These are phyloP conservation scores for Podila epigama DNA, from an alignment of 192 early-diverging fungal genomes.

Conservation along the genomic window DNA sequence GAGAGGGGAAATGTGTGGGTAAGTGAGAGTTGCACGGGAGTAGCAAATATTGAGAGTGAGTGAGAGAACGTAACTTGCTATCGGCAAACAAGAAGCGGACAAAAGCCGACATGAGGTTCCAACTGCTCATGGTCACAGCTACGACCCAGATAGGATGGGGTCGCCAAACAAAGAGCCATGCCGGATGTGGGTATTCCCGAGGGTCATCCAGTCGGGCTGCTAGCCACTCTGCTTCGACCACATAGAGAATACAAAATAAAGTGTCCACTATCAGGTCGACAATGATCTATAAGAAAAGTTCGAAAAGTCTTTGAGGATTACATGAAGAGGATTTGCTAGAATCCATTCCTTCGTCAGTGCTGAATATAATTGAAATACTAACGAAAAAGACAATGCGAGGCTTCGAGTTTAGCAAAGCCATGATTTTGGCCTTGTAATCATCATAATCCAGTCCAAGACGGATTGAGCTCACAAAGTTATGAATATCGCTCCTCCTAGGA, in stretches of 20 bases:
- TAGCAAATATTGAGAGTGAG: too few relatives aligned
- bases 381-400: conserved; percentile 38
- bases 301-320: background rate
- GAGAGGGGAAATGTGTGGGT: background rate
- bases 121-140: conserved; percentile 44
- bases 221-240: conserved; percentile 62
- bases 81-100: conserved; percentile 46
- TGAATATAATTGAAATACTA: background rate
- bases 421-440: conserved; percentile 27
- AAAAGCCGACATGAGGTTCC: conserved; percentile 47
- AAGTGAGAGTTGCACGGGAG: background rate
- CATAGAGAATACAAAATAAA: conserved; percentile 63
- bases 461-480: conserved; percentile 35
- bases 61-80: conserved; percentile 16
- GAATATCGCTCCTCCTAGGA: conserved; percentile 28
- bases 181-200: conserved; percentile 44
- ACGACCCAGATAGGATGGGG: conserved; percentile 52
- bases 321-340: too few relatives aligned
- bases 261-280: conserved; percentile 63
- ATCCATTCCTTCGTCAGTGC: background rate
- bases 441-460: conserved; percentile 35
- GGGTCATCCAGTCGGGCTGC: conserved; percentile 1
- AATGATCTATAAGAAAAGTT: conserved; percentile 47
- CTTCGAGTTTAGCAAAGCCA: conserved; percentile 39
- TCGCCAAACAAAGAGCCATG: conserved; percentile 63